phyloP scores from a whole-genome alignment of 768 basidiomycete species.

The Rhodotorula graminis region DNA sequence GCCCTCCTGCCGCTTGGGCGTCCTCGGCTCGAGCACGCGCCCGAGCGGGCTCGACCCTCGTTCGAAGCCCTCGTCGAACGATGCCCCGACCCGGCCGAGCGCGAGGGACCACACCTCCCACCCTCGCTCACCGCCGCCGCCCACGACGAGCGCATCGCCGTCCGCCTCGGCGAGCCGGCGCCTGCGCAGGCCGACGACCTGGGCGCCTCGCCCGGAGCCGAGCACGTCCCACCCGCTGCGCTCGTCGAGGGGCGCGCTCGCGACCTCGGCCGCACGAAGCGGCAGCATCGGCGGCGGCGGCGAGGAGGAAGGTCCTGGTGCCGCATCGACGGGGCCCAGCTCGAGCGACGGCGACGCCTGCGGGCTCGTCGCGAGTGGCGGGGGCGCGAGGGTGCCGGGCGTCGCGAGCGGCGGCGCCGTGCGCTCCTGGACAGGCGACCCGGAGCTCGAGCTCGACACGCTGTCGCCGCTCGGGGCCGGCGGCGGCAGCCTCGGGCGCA shows the following conservation, averaged over 20 bases:
- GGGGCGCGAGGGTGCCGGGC: slow-evolving; percentile 1
- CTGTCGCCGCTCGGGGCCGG: neutral
- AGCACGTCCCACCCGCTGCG: slow-evolving; percentile 72
- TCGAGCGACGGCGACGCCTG: slow-evolving; percentile 45
- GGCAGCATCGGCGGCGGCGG: neutral
- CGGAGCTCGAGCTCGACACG: neutral
- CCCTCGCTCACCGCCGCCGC: neutral
- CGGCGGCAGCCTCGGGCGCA: neutral
- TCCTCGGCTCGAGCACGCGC: neutral
- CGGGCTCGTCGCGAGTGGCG: neutral
- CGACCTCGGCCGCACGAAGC: slow-evolving; percentile 47
- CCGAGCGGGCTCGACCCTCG: slow-evolving; percentile 9
- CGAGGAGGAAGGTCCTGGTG: neutral
- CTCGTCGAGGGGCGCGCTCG: slow-evolving; percentile 52
- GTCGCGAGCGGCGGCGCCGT: neutral
- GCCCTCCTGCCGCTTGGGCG: neutral
- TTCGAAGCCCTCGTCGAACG: slow-evolving; percentile 3
- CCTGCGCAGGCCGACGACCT: slow-evolving; percentile 64
- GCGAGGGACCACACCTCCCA: slow-evolving; percentile 31
- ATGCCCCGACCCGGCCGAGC: neutral
- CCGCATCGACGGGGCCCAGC: neutral
- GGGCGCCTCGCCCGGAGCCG: slow-evolving; percentile 4
- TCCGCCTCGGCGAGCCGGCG: neutral
- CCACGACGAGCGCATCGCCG: neutral
- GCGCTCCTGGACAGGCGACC: neutral